Base-by-base conservation (phyloP, 768 basidiomycete genomes). In the Hygrophoropsis aurantiaca region DNA sequence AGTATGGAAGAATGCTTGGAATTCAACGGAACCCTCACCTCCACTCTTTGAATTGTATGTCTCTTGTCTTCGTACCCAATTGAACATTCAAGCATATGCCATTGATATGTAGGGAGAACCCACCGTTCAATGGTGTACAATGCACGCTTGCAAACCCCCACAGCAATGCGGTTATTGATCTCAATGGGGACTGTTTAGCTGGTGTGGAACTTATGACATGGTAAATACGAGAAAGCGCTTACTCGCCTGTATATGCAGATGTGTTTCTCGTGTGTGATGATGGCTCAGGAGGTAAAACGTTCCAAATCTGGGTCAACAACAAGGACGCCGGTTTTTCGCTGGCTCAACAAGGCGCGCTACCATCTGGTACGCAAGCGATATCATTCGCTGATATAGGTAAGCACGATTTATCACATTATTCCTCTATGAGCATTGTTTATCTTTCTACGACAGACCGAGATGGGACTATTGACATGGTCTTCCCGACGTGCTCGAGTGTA, bases 141-240 rank as follows among this genome's bases (percentile, higher is more conserved):
- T 99, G 97, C 66, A 76, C 69, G 9, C 64, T 92, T n/a, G 79
- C 90, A 10, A 84, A 85, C 53, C 94, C 95, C 5, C 97, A 98
- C 61, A 93, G 89, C 60, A 97, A 94, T 65, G 94, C 94, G 0
- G 87, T 94, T 15, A 79, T 98, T 4, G 97, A 99, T 59, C 70
- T 99, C 32, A 82, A 98, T 51, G 97, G 97, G 11, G 97, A 99
- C 64, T 98, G 97, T 64, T 75, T 97, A 3, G 92, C 94, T 52
- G 92, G 92, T 87, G 50, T 52, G 74, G 15, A 18, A 7, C 18
- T 16, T 13, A 21, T 10, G 1, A 1, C 16, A 4, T 5, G 2
- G 6, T 11, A 8, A 15, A 39, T 16, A 18, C 2, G 27, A 2
- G 8, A 42, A 50, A 18, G 48, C 27, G 55, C 5, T 24, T 30